Evolutionary conservation across 2,329 filamentous ascomycete genomes (phyloP), one percentile per base, ranked within the genome.

Genomic region (Sclerotinia sclerotiorum): DNA sequence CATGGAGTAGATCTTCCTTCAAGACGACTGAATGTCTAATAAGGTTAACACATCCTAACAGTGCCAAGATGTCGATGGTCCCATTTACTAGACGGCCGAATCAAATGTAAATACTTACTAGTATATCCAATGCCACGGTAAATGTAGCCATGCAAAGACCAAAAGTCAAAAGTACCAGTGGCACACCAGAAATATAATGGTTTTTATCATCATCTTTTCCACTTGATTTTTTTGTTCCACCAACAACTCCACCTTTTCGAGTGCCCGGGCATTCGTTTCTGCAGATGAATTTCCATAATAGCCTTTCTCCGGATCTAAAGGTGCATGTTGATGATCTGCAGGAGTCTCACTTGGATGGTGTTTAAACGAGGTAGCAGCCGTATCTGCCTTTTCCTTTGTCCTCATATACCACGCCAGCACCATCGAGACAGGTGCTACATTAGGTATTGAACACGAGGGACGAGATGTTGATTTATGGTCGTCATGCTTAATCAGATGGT

Each of bases 131-230:
- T 29, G 69, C 69, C 35, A 70, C 69, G 1, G 61, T 68, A 35
- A 70, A 70, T 39, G 84, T 79, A 68, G 79, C 80, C 65, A 84
- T 74, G 32, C 82, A 79, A 13, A 85, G 75, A 35, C 83, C 82
- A 35, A 83, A 71, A 24, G 84, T 79, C 67, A 85, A 81, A 68
- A 83, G 78, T 56, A 74, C 73, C 13, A 78, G 67, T 65, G 73
- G 72, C 19, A 74, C 44, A 13, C 73, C 74, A 19, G 69, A 70
- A 21, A 76, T 73, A 69, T 76, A 78, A 15, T 74, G 72, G 44
- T 67, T 63, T 27, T 72, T 68, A 27, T 73, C 72, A 5, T 74
- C 74, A 4, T 69, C 72, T 21, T 72, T 67, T 42, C 70, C 67
- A 19, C 17, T 52, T 11, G 67, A 54, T 11, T 57, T 69, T 49